Base-by-base conservation (phyloP, 2,329 filamentous ascomycete species). In the Cladosporium sp. region DNA sequence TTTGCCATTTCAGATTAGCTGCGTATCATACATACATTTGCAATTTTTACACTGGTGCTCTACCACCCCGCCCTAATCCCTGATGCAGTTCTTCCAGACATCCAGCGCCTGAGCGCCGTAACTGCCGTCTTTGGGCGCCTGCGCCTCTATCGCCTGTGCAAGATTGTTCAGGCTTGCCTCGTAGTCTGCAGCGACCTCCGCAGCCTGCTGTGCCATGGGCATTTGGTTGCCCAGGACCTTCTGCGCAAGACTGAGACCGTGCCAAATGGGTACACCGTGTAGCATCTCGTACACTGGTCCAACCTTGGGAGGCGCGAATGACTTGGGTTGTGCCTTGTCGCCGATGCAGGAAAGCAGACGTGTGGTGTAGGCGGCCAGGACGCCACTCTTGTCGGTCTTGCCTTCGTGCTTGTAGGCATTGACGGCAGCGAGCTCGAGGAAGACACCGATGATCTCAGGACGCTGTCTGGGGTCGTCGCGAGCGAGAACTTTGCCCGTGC, bases 401-500 rank as follows among this genome's bases (percentile, higher is more conserved):
- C 66, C 72, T 5, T 69, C 65, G 62, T 79, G 72, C 65, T 72
- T 75, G 61, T 77, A 74, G 3, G 78, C 78, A 53, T 76, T 72
- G 5, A 79, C 73, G 31, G 80, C 80, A 21, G 78, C 75, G 71
- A 83, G 67, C 70, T 81, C 80, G 6, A 82, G 71, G 61, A 79
- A 78, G 31, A 78, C 66, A n/a, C 78, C 81, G 37, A 83, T 72
- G 4, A 80, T 75, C 4, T 72, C 70, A 1, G 80, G 78, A 53
- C 72, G 69, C 64, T 64, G 72, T 62, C 75, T 74, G n/a, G 72
- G 68, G 68, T 81, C 75, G 11, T 70, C 65, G 53, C 64, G 65
- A 7, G 66, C 63, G 11, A 70, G 33, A 23, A 56, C 65, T 53
- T 66, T 67, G 53, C 69, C 69, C 11, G 70, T 69, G 50, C 75